phyloP scores from a whole-genome alignment of 2,329 filamentous ascomycete genomes.

The Aureobasidium zeae region DNA sequence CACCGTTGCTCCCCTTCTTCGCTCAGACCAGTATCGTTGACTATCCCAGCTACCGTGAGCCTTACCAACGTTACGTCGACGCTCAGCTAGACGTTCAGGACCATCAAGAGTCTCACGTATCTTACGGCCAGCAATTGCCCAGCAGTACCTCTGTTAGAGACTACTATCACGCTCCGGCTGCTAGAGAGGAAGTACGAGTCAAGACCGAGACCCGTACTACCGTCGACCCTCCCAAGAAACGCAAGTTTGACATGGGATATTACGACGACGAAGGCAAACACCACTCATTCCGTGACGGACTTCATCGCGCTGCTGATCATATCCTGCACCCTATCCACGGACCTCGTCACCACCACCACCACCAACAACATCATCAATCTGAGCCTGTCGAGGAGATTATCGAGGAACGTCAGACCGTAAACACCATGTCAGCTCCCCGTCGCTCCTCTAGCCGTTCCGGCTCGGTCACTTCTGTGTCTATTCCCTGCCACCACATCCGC shows the following conservation, averaged over 20 bases:
- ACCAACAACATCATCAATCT: slow-evolving; percentile 29
- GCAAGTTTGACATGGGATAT: slow-evolving; percentile 62
- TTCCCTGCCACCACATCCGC: slow-evolving; percentile 99
- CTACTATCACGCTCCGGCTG: slow-evolving; percentile 31
- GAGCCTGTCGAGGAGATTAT: slow-evolving; percentile 34
- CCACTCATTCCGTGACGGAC: slow-evolving; percentile 63
- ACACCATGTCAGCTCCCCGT: slow-evolving; percentile 32
- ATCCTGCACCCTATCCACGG: slow-evolving; percentile 55
- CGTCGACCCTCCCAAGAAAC: slow-evolving; percentile 40
- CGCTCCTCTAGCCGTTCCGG: slow-evolving; percentile 21
- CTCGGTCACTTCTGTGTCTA: slow-evolving; percentile 77
- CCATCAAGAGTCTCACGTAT: slow-evolving; percentile 49
- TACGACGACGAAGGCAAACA: slow-evolving; percentile 72
- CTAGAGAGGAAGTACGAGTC: slow-evolving; percentile 42
- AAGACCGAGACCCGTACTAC: slow-evolving; percentile 41
- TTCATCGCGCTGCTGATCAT: slow-evolving; percentile 57
- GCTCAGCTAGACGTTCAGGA: slow-evolving; percentile 59
- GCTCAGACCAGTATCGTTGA: slow-evolving; percentile 14
- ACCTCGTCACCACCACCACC: slow-evolving; percentile 41
- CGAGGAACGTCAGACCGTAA: slow-evolving; percentile 40
- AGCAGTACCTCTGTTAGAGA: slow-evolving; percentile 27
- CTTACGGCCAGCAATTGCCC: slow-evolving; percentile 22
- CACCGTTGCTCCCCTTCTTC: slow-evolving; percentile 11
- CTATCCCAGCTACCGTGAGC: slow-evolving; percentile 44
- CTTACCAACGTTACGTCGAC: slow-evolving; percentile 50